These are phyloP conservation scores for Macrotyloma uniflorum DNA, from an alignment of 306 rosid species.

Conservation along the genomic window DNA sequence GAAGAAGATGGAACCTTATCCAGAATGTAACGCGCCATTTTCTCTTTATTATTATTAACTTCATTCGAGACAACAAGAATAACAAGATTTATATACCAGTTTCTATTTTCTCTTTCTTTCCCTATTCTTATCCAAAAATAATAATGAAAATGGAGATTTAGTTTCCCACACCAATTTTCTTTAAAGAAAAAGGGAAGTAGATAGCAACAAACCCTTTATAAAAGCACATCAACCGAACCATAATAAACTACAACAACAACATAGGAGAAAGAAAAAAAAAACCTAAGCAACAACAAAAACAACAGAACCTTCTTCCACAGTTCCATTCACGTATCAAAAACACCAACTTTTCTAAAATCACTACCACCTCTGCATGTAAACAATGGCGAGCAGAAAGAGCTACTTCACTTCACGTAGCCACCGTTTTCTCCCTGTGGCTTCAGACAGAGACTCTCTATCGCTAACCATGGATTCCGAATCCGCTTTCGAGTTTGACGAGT, in stretches of 20 bases:
- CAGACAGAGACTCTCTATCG: conserved; percentile 35
- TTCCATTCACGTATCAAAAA: neutral
- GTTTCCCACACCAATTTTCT: neutral
- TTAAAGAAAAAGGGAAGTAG: conserved; percentile 4
- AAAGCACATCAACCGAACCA: conserved; percentile 45
- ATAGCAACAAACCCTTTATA: conserved; percentile 46
- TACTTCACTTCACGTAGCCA: conserved; percentile 53
- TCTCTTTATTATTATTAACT: neutral
- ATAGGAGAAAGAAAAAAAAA: neutral
- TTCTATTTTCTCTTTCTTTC: neutral
- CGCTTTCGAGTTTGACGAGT: conserved; percentile 70
- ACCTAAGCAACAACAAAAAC: neutral
- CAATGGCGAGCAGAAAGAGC: conserved; percentile 40
- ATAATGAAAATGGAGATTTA: neutral
- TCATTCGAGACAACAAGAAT: neutral
- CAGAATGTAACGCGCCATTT: conserved; percentile 36
- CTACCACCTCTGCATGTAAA: neutral
- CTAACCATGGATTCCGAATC: conserved; percentile 46
- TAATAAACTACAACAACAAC: conserved; percentile 22
- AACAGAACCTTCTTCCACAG: conserved; percentile 2
- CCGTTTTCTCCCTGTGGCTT: conserved; percentile 52
- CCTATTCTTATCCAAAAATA: neutral
- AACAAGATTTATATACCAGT: neutral
- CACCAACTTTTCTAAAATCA: neutral
- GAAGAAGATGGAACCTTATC: conserved; percentile 58